These are phyloP conservation scores for Suillus alpinus DNA, from an alignment of 768 basidiomycete genomes.

Conservation along the genomic window DNA sequence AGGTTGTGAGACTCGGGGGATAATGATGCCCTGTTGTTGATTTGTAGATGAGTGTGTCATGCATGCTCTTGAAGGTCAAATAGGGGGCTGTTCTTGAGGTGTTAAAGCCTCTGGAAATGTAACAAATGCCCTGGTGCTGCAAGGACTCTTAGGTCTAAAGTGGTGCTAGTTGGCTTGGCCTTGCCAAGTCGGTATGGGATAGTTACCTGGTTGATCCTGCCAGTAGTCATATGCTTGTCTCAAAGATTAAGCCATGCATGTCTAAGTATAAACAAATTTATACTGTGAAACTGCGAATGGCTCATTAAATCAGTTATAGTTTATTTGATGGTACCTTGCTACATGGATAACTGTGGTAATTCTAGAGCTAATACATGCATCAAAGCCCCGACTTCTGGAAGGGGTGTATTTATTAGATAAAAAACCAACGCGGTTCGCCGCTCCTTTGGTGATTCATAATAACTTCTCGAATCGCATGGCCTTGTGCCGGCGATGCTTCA, in stretches of 20 bases:
- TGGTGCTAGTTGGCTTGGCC: no score
- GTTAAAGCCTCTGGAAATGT: no score
- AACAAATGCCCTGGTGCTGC: no score
- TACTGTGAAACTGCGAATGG: slow-evolving; percentile 80
- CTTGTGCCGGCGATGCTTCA: slow-evolving; percentile 72
- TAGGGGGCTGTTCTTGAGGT: no score
- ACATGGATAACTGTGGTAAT: slow-evolving; percentile 81
- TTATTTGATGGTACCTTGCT: slow-evolving; percentile 75
- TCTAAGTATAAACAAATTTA: slow-evolving; percentile 72
- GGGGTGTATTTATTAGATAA: slow-evolving; percentile 74
- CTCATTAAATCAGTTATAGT: slow-evolving; percentile 84
- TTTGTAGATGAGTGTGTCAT: no score
- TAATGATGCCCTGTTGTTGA: no score
- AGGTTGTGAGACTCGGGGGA: no score
- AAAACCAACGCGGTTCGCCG: slow-evolving; percentile 65
- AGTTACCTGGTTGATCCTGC: slow-evolving; percentile 85
- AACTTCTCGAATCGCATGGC: slow-evolving; percentile 71
- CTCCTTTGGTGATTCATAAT: slow-evolving; percentile 74
- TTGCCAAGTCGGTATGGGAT: no score
- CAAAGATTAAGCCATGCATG: slow-evolving; percentile 84
- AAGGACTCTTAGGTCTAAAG: no score
- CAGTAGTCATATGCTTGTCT: slow-evolving; percentile 84
- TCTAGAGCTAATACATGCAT: slow-evolving; percentile 76
- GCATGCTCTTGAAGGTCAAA: no score
- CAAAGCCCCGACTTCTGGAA: slow-evolving; percentile 66